phyloP scores from a whole-genome alignment of 2,329 filamentous ascomycete genomes.

The Colletotrichum spaethianum region DNA sequence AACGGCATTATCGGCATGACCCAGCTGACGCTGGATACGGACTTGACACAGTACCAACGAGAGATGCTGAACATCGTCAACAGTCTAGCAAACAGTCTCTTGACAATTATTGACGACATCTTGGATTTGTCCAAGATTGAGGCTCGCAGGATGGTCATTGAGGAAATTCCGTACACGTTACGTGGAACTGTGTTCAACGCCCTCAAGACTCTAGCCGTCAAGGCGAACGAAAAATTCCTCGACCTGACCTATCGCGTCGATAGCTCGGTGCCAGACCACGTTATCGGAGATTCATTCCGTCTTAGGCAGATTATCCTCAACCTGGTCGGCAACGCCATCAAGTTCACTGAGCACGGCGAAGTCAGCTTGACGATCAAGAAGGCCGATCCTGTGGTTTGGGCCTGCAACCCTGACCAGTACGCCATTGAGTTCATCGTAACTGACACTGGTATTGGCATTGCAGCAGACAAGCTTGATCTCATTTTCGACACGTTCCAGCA shows the following conservation, averaged over 20 bases:
- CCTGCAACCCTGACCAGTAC: conserved; percentile 82
- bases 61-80: conserved; percentile 99
- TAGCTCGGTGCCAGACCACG: conserved; percentile 92
- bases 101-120: conserved; percentile 96
- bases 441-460: conserved; percentile 97
- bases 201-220: conserved; percentile 95
- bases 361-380: conserved; percentile 93
- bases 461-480: conserved; percentile 92
- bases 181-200: conserved; percentile 97
- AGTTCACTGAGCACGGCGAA: conserved; percentile 97
- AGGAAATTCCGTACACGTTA: conserved; percentile 96
- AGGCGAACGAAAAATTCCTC: conserved; percentile 95
- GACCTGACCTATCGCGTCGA: conserved; percentile 95
- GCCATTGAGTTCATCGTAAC: conserved; percentile 96
- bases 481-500: conserved; percentile 99
- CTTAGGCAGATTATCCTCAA: conserved; percentile 97
- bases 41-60: conserved; percentile 93
- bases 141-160: conserved; percentile 97
- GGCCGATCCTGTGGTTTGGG: conserved; percentile 73
- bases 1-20: conserved; percentile 99
- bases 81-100: conserved; percentile 92
- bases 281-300: conserved; percentile 96
- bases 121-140: conserved; percentile 86
- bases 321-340: conserved; percentile 97
- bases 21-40: conserved; percentile 93